Evolutionary conservation across 2,329 filamentous ascomycete species (phyloP).

Genomic region (Trichoderma asperellum): DNA sequence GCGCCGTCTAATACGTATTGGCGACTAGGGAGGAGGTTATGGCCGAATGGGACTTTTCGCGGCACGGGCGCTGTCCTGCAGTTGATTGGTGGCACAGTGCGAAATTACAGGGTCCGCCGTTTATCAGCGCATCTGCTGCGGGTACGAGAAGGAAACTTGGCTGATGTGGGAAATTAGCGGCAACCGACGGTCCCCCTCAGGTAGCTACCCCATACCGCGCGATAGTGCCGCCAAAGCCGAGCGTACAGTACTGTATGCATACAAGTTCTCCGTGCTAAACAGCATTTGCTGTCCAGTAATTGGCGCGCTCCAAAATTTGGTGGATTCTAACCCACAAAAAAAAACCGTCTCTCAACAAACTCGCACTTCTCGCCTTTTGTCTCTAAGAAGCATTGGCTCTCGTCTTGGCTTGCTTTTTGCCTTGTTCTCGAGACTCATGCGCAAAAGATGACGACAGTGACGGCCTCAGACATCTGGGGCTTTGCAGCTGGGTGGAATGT

Average conservation of each 20-base stretch:
- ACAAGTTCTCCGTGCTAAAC: neutral
- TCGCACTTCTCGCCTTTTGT: neutral
- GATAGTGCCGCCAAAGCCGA: neutral
- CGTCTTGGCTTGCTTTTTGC: neutral
- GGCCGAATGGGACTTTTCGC: neutral
- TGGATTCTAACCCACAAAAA: neutral
- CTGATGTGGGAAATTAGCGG: neutral
- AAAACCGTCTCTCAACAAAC: constrained; percentile 5
- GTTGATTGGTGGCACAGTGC: neutral
- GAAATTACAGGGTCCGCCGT: neutral
- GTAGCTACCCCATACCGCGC: neutral
- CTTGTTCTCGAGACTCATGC: neutral
- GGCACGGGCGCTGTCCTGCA: neutral
- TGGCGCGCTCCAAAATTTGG: neutral
- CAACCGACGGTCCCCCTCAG: neutral
- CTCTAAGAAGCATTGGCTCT: neutral
- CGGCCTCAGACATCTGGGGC: neutral
- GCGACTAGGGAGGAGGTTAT: neutral
- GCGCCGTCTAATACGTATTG: constrained; percentile 19
- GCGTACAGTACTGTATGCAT: neutral
- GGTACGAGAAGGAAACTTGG: constrained; percentile 7
- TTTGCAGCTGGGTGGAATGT: neutral
- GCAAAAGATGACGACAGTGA: constrained; percentile 15
- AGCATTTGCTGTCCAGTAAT: neutral
- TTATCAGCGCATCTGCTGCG: neutral